phyloP scores from a whole-genome alignment of 164 flowering plant species.

The Protea cynaroides region DNA sequence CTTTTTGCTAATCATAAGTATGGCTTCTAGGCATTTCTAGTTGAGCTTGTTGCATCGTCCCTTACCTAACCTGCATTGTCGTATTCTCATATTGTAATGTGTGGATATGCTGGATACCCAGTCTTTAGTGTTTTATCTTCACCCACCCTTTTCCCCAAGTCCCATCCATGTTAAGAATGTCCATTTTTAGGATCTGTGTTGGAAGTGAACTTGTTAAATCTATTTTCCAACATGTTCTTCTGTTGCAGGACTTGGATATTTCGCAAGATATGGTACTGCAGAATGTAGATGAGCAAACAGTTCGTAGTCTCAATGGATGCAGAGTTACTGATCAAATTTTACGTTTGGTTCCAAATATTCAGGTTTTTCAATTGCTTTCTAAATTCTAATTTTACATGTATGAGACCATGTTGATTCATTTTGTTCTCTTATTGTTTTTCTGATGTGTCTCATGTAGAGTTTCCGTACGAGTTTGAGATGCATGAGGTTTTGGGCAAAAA shows the following conservation, averaged over 20 bases:
- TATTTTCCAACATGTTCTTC: background rate
- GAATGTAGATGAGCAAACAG: constrained; percentile 80
- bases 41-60: too few species aligned
- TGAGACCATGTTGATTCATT: background rate
- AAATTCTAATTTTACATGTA: background rate
- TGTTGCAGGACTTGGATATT: constrained; percentile 72
- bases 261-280: constrained; percentile 79
- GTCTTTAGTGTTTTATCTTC: too few species aligned
- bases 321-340: constrained; percentile 85
- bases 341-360: constrained; percentile 83
- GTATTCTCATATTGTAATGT: too few species aligned
- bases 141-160: too few species aligned
- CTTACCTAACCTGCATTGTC: too few species aligned
- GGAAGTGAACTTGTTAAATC: background rate
- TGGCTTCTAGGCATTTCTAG: too few species aligned
- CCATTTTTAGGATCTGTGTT: background rate
- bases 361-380: constrained; percentile 31
- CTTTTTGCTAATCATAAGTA: too few species aligned
- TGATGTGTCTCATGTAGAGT: constrained; percentile 35
- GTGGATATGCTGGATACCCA: too few species aligned
- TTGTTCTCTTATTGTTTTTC: constrained; percentile 4
- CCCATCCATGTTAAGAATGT: too few species aligned
- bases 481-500: constrained; percentile 92
- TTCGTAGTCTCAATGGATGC: constrained; percentile 95
- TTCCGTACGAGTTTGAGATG: constrained; percentile 85